A percentile compares a stretch with the other conserved stretches of the same genome.
Evolutionary conservation across 768 basidiomycete genomes (phyloP).

Genomic region (Rhizopogon vesiculosus): DNA sequence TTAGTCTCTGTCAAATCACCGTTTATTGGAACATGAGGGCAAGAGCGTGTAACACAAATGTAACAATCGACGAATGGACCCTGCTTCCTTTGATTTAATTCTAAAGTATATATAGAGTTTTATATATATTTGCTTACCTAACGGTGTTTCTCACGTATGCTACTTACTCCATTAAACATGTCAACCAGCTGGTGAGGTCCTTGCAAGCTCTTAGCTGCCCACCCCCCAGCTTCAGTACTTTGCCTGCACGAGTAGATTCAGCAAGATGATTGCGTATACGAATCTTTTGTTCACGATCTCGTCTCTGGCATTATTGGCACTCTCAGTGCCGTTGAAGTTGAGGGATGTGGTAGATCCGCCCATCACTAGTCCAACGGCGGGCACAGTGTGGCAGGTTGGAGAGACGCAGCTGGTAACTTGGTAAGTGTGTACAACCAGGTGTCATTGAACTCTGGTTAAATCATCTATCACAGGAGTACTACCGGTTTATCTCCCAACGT

Average conservation of each 20-base stretch:
- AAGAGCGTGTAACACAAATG: no score
- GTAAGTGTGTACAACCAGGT: constrained; percentile 26
- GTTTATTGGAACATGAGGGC: no score
- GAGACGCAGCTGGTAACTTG: constrained; percentile 45
- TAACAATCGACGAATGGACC: no score
- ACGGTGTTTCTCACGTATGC: neutral
- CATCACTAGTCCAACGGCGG: constrained; percentile 36
- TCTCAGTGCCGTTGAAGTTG: constrained; percentile 27
- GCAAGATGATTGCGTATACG: constrained; percentile 11
- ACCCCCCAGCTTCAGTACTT: neutral
- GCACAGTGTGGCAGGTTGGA: constrained; percentile 42
- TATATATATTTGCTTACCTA: neutral
- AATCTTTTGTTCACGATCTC: constrained; percentile 18
- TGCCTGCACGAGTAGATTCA: neutral
- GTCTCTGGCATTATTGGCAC: constrained; percentile 13
- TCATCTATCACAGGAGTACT: constrained; percentile 25
- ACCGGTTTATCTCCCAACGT: constrained; percentile 22
- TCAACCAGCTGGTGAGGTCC: neutral
- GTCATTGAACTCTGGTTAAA: constrained; percentile 38
- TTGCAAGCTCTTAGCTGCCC: neutral
- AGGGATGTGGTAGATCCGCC: constrained; percentile 48
- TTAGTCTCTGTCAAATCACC: no score
- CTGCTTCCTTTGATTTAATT: no score
- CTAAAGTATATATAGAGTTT: no score
- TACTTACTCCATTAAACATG: neutral